Evolutionary conservation across 2,329 filamentous ascomycete genomes (phyloP).

Genomic region (Diaporthe citrichinensis): DNA sequence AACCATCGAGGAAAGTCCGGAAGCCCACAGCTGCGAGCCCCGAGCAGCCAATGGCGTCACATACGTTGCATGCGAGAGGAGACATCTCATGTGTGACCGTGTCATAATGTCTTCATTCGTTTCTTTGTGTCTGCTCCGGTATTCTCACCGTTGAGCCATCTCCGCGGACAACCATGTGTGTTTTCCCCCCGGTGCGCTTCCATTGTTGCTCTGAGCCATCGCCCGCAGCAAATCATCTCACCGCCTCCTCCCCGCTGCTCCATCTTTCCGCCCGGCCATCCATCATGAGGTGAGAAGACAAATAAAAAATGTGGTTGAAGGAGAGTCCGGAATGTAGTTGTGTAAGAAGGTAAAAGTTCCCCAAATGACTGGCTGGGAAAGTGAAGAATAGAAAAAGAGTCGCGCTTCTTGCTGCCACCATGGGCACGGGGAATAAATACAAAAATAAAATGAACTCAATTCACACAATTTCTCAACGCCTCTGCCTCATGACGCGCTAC

Average conservation of each 20-base stretch:
- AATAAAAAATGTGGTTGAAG: slow-evolving; percentile 28
- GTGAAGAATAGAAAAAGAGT: slow-evolving; percentile 36
- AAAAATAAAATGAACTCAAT: slow-evolving; percentile 8
- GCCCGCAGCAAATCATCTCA: not conserved
- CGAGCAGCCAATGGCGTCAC: not conserved
- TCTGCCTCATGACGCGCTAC: slow-evolving; percentile 17
- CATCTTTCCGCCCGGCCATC: slow-evolving; percentile 11
- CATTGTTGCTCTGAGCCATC: not conserved
- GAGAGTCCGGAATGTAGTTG: slow-evolving; percentile 30
- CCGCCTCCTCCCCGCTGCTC: not conserved
- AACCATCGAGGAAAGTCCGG: slow-evolving; percentile 11
- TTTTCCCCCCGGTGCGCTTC: not conserved
- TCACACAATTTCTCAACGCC: slow-evolving; percentile 31
- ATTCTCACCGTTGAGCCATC: slow-evolving; percentile 9
- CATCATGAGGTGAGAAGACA: slow-evolving; percentile 28
- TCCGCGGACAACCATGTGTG: not conserved
- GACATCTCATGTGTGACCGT: not conserved
- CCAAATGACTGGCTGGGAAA: slow-evolving; percentile 39
- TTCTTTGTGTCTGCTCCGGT: not conserved
- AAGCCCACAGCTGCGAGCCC: slow-evolving; percentile 12
- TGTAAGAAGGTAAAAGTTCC: not conserved
- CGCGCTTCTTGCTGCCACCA: slow-evolving; percentile 38
- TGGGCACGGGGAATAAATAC: slow-evolving; percentile 40
- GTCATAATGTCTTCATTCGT: slow-evolving; percentile 32
- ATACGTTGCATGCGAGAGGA: not conserved